Base-by-base conservation (phyloP, 345 rosid species). In the Pugionium dolabratum region DNA sequence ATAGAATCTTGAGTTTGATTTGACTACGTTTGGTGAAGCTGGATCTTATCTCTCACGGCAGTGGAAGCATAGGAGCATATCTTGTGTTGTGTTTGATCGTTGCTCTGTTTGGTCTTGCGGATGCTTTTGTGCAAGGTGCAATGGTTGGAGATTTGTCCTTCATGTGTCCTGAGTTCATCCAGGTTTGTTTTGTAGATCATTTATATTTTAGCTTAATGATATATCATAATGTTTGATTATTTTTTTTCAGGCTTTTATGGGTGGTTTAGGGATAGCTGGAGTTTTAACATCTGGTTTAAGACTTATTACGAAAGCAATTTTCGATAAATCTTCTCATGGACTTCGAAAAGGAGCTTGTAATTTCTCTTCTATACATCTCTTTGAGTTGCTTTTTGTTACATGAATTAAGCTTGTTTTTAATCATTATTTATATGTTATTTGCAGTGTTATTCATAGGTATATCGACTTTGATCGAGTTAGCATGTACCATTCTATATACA, bases 121-220 rank as follows among this genome's bases (percentile, higher is more conserved):
- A 88, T 88, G 97, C 90, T 69, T 76, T 78, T 68, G 94, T 86
- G 26, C 90, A 90, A 75, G 94, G 97, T 57, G 98, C 89, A 61
- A 86, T 93, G 94, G 76, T 85, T 42, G 97, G 96, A 74, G 97
- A 93, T 62, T 86, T 88, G 52, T 88, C 94, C 40, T 84, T 69
- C 72, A 93, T 90, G 98, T 67, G 8, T 3, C 84, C 89, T 9
- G 77, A 70, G 50, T 80, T 90, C 64, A 75, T 88, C 50, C 98
- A 90, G 81, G 98, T 86, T 39, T 18, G 18, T 18, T 18, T 18
- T 18, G 18, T 18, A 18, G 44, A 1, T 40, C 1, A 40, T 40
- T 7, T 40, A 7, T 1, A 8, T 32, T 32, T 3, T 34, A 30
- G 26, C 27, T 34, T 36, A 9, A n/a, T 73, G 27, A 40, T 56